These are phyloP conservation scores for Collybiopsis luxurians DNA, from an alignment of 768 basidiomycete genomes.

Conservation along the genomic window DNA sequence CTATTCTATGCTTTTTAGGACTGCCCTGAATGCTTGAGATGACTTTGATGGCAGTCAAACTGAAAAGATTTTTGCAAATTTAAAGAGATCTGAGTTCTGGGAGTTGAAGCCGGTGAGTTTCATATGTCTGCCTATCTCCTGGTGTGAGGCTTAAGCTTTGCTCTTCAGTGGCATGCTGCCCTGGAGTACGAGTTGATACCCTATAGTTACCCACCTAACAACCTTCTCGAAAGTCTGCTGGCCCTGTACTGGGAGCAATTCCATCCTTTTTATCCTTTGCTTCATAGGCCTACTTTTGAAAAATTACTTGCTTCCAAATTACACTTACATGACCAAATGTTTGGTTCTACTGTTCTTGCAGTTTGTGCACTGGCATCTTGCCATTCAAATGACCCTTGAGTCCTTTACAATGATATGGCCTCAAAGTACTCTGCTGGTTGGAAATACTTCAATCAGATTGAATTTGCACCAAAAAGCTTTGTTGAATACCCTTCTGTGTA, in stretches of 20 bases:
- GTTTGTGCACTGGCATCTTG: slow-evolving; percentile 55
- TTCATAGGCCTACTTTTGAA: slow-evolving; percentile 52
- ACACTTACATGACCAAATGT: slow-evolving; percentile 13
- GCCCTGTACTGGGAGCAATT: no score
- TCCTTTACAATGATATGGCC: slow-evolving; percentile 17
- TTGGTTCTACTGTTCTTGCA: slow-evolving; percentile 43
- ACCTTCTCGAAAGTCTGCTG: no score
- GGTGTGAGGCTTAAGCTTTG: background rate
- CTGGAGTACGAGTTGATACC: background rate
- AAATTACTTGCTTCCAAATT: slow-evolving; percentile 19
- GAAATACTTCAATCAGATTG: no score
- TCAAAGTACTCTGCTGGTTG: no score
- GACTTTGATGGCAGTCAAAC: background rate
- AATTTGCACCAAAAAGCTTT: no score
- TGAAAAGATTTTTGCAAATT: background rate
- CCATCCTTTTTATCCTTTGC: no score
- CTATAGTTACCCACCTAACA: slow-evolving; percentile 28
- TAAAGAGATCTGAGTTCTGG: background rate
- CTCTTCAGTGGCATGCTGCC: background rate
- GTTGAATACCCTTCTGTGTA: slow-evolving; percentile 28
- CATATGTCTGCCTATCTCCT: background rate
- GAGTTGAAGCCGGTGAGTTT: background rate
- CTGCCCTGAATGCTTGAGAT: background rate
- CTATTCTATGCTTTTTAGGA: background rate
- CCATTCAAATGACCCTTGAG: slow-evolving; percentile 44